These are phyloP conservation scores for Pestalotiopsis sp. DNA, from an alignment of 2,329 filamentous ascomycete genomes.

Conservation along the genomic window DNA sequence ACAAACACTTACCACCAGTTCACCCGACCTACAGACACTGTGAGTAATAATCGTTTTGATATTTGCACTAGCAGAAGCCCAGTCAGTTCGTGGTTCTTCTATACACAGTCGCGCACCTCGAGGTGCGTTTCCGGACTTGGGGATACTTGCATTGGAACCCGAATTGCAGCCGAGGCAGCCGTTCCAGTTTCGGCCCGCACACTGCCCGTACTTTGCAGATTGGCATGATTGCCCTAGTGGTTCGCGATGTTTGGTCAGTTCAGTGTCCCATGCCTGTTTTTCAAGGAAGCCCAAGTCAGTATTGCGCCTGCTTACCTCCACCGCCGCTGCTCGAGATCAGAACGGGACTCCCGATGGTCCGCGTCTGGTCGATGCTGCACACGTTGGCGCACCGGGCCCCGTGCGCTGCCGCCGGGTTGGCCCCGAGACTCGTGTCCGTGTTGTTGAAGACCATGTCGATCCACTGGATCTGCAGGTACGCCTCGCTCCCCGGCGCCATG, in stretches of 20 bases:
- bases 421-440: constrained; percentile 29
- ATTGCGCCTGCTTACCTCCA: constrained; percentile 12
- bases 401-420: constrained; percentile 17
- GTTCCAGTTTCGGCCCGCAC: constrained; percentile 30
- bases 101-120: neutral
- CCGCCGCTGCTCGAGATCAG: constrained; percentile 26
- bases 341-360: constrained; percentile 37
- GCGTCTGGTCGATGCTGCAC: constrained; percentile 41
- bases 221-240: constrained; percentile 16
- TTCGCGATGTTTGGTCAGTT: neutral
- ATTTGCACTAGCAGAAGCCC: constrained; percentile 21
- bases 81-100: neutral
- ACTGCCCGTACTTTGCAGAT: constrained; percentile 30
- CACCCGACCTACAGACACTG: constrained; percentile 26
- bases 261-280: neutral
- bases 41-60: constrained; percentile 32
- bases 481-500: constrained; percentile 42
- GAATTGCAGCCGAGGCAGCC: constrained; percentile 26
- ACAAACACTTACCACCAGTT: no score
- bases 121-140: neutral
- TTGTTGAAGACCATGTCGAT: constrained; percentile 51
- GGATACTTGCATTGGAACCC: constrained; percentile 18
- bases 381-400: constrained; percentile 32
- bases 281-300: neutral
- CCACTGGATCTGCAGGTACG: constrained; percentile 54